These are phyloP conservation scores for Helichrysum umbraculigerum DNA, from an alignment of 129 eudicot genomes.

Conservation along the genomic window DNA sequence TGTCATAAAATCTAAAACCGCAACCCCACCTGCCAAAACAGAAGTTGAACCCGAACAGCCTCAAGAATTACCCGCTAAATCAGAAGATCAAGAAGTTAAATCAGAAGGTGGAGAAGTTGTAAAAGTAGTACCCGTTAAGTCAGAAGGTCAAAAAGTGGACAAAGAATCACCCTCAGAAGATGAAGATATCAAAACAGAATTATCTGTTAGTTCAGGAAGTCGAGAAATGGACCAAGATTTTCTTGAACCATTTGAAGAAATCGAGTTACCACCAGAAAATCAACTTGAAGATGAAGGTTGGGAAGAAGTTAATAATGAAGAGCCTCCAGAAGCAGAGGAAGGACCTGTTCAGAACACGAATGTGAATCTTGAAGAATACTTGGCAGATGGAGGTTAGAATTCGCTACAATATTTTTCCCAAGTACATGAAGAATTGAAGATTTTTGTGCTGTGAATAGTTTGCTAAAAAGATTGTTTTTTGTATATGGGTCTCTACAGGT, in stretches of 20 bases:
- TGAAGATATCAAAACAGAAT: not conserved
- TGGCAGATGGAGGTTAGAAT: slow-evolving; percentile 50
- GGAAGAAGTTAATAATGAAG: slow-evolving; percentile 24
- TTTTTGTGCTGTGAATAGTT: slow-evolving; percentile 45
- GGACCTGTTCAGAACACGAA: slow-evolving; percentile 22
- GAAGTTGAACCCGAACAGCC: slow-evolving; percentile 25
- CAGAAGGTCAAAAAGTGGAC: slow-evolving; percentile 9
- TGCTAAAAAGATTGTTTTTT: slow-evolving; percentile 25
- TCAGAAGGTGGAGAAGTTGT: not conserved
- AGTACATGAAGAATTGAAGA: slow-evolving; percentile 23
- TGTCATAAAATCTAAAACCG: slow-evolving; percentile 19
- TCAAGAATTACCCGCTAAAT: not conserved
- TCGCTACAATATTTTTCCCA: not conserved
- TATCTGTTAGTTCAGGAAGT: not conserved
- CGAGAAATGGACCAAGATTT: slow-evolving; percentile 27
- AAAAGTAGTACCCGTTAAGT: not conserved
- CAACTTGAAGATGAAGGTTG: slow-evolving; percentile 33
- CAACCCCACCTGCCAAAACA: slow-evolving; percentile 22
- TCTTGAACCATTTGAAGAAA: slow-evolving; percentile 29
- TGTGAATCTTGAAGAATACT: slow-evolving; percentile 32
- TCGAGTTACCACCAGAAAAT: slow-evolving; percentile 16
- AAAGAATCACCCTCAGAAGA: not conserved
- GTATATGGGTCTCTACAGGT: slow-evolving; percentile 22
- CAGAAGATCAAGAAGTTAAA: slow-evolving; percentile 11
- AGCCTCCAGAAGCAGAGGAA: slow-evolving; percentile 26